Evolutionary conservation across 176 grass and related monocot species (phyloP).

Genomic region (Ensete ventricosum): DNA sequence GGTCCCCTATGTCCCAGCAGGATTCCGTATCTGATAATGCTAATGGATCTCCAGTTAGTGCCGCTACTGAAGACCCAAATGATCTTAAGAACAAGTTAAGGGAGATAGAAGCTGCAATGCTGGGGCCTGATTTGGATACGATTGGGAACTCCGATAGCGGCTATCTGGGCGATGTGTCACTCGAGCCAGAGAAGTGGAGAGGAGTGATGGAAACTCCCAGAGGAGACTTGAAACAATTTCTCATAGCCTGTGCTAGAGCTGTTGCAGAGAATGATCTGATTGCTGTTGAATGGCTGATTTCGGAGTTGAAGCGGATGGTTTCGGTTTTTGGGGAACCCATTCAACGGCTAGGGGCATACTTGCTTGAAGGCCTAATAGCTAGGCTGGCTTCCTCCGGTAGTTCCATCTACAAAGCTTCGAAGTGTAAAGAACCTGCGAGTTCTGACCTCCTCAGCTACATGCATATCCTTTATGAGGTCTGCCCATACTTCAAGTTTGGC

Average conservation of each 20-base stretch:
- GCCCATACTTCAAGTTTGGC: conserved; percentile 19
- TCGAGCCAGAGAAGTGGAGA: not conserved
- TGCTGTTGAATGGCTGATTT: conserved; percentile 6
- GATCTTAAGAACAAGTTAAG: conserved; percentile 10
- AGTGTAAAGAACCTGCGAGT: conserved; percentile 13
- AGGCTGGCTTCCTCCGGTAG: conserved; percentile 10
- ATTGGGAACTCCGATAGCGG: not conserved
- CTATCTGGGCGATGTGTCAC: no score
- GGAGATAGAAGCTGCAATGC: conserved; percentile 1
- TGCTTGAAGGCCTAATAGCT: conserved; percentile 18
- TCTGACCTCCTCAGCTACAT: conserved; percentile 19
- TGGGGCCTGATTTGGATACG: not conserved
- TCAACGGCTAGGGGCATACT: conserved; percentile 13
- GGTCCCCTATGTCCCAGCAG: not conserved
- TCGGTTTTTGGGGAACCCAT: conserved; percentile 14
- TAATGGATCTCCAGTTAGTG: conserved; percentile 11
- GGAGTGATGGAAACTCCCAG: not conserved
- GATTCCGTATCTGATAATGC: not conserved
- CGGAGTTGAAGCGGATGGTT: conserved; percentile 15
- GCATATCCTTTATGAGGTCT: conserved; percentile 19
- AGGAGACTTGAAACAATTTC: conserved; percentile 11
- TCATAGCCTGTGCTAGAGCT: conserved; percentile 13
- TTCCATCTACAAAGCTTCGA: conserved; percentile 18
- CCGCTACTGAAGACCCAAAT: conserved; percentile 2
- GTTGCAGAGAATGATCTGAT: not conserved